Percentiles rank a stretch among this genome's conserved stretches.
phyloP scores from a whole-genome alignment of 2,329 filamentous ascomycete species.

The Trichophyton schoenleinii region DNA sequence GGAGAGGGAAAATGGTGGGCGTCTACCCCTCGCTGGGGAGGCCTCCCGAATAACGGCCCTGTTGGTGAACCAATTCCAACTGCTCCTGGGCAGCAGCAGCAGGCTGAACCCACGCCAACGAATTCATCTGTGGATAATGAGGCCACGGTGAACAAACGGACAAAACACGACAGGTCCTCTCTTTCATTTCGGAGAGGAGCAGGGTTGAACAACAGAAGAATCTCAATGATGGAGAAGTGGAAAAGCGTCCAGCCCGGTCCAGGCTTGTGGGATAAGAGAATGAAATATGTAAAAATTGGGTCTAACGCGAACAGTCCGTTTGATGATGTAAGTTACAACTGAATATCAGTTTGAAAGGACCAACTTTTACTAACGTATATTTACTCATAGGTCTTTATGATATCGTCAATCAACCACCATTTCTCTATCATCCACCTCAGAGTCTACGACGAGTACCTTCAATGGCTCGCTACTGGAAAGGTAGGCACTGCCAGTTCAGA shows the following conservation, averaged over 20 bases:
- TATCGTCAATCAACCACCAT: constrained; percentile 52
- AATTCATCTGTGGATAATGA: constrained; percentile 7
- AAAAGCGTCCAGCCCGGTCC: constrained; percentile 39
- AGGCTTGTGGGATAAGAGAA: constrained; percentile 44
- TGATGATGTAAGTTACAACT: constrained; percentile 41
- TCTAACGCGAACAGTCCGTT: constrained; percentile 36
- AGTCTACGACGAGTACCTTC: constrained; percentile 44
- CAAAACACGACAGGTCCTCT: constrained; percentile 23
- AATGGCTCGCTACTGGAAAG: constrained; percentile 39
- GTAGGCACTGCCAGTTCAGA: constrained; percentile 17
- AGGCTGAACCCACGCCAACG: neutral
- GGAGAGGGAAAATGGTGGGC: constrained; percentile 52
- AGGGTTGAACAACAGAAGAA: constrained; percentile 25
- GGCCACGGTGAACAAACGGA: constrained; percentile 26
- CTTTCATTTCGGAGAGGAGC: constrained; percentile 23
- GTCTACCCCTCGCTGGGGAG: constrained; percentile 44
- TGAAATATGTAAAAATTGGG: constrained; percentile 45
- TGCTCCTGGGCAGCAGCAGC: constrained; percentile 15
- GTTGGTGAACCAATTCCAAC: constrained; percentile 10
- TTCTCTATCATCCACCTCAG: constrained; percentile 47
- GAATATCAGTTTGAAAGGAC: neutral
- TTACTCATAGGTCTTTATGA: constrained; percentile 42
- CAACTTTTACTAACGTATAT: neutral
- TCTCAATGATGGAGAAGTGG: constrained; percentile 41
- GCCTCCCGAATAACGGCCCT: constrained; percentile 16